Conservation (phyloP, 2,329 filamentous ascomycete species). For the Apiospora pterosperma region DNA sequence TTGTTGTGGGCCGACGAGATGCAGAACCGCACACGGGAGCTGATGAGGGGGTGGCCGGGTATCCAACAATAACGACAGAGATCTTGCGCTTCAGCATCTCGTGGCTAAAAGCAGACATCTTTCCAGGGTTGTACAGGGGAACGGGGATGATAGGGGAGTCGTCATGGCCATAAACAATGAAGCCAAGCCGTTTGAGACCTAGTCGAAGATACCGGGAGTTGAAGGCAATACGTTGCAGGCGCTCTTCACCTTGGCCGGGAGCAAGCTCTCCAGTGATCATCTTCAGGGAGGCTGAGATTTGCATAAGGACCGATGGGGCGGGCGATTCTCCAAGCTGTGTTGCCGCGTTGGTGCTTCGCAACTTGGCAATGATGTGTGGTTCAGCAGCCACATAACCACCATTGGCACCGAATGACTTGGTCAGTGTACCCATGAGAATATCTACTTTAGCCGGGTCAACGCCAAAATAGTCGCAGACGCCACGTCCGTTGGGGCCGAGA, state of each 20-base stretch:
- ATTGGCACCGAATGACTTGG: constrained; percentile 97
- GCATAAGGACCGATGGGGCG: constrained; percentile 80
- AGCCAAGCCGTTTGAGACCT: constrained; percentile 92
- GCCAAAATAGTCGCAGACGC: constrained; percentile 96
- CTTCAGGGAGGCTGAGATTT: constrained; percentile 82
- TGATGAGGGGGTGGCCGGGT: constrained; percentile 96
- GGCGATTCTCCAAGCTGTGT: constrained; percentile 86
- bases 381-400: constrained; percentile 92
- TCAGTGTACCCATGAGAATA: constrained; percentile 96
- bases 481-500: constrained; percentile 80
- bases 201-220: constrained; percentile 98
- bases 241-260: constrained; percentile 91
- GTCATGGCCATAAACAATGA: constrained; percentile 96
- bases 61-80: constrained; percentile 94
- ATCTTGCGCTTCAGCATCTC: constrained; percentile 99
- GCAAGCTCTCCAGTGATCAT: constrained; percentile 86
- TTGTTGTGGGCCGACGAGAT: constrained; percentile 96
- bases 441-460: constrained; percentile 86
- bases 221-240: constrained; percentile 92
- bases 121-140: constrained; percentile 95
- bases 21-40: constrained; percentile 92
- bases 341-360: constrained; percentile 80
- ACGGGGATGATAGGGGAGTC: constrained; percentile 96
- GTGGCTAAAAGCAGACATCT: constrained; percentile 97
- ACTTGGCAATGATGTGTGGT: constrained; percentile 88